Base-by-base conservation (phyloP, 768 basidiomycete genomes). In the Mrakia hoshinonis region DNA sequence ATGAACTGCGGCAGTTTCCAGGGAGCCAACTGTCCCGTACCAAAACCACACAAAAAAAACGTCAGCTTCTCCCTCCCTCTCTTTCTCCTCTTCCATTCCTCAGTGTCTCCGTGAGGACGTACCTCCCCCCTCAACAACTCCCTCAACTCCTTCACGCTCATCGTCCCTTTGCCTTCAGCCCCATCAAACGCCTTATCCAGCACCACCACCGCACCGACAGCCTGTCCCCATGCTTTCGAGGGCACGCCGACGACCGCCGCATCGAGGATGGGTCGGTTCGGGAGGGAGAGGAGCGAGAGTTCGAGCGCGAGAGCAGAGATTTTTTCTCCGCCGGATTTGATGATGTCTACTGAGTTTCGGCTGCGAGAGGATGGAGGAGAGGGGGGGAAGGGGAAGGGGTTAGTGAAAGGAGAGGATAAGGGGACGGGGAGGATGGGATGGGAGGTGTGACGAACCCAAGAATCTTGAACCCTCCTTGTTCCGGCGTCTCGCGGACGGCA, bases 231-330 rank as follows among this genome's bases (percentile, higher is more conserved):
- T 36, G 76, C 74, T 47, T 74, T 72, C 61, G 77, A 76, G 31
- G 74, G 73, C 0, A 77, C 75, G 13, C 74, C 78, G 10, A 78
- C 77, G 4, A 78, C 78, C 20, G 77, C 75, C 24, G 70, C 73
- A 61, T 78, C 78, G 34, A 73, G 73, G 64, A 77, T 74, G 64
- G 61, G 70, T 36, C 60, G 52, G 12, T 71, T 74, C 11, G 68
- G 74, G 20, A 78, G 74, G n/a, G 74, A 73, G 18, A 78, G 72
- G 22, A 78, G 64, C 13, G 75, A 74, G 18, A 75, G 68, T 55
- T 78, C 78, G 26, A 78, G 73, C 52, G 77, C 77, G 15, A 78
- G 63, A 4, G 78, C 78, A 24, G 75, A 76, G 31, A 78, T 67
- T 63, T 78, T 78, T 55, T 78, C 78, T 34, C 78, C 78, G 3